Base-by-base conservation (phyloP, 2,329 filamentous ascomycete species). In the Penicillium polonicum region DNA sequence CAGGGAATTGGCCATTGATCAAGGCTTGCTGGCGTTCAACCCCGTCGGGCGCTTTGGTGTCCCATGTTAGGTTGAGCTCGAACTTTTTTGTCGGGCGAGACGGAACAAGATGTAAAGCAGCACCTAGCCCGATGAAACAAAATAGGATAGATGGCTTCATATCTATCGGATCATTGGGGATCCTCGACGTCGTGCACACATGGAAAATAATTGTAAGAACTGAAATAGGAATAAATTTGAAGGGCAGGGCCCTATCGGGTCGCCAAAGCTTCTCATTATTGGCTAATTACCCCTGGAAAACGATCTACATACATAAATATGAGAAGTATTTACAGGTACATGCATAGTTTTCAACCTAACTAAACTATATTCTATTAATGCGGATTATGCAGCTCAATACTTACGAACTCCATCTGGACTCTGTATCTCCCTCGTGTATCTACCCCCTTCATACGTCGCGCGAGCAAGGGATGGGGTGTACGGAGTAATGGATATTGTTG, bases 1-100 rank as follows among this genome's bases (percentile, higher is more conserved):
- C 68, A 9, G 71, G 70, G 35, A 70, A 70, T 36, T 68, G 62
- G 15, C 65, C 66, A 55, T 72, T 72, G 29, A 60, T 65, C 12
- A 70, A 57, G 21, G 70, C 68, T 41, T 64, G 68, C 48, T 69
- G 62, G 8, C 71, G 65, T 13, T 59, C 63, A 58, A 66, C 59
- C 21, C 72, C 72, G 25, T 70, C 68, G 1, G 68, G 64, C 10
- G 67, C 61, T 25, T 65, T 62, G 31, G 68, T 64, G 15, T 67
- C 70, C 68, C 68, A 72, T 21, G 72, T 71, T 6, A 75, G 48
- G 8, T 67, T 72, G 25, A 74, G 60, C 38, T 69, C 63, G 59
- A 74, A 74, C 12, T 21, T 27, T 29, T 50, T 55, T 1, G 23
- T 50, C 2, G 45, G 29, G 10, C 2, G 4, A 15, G 52, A 10